Base-by-base conservation (phyloP, 257 asterid genomes). In the Rehmannia glutinosa region DNA sequence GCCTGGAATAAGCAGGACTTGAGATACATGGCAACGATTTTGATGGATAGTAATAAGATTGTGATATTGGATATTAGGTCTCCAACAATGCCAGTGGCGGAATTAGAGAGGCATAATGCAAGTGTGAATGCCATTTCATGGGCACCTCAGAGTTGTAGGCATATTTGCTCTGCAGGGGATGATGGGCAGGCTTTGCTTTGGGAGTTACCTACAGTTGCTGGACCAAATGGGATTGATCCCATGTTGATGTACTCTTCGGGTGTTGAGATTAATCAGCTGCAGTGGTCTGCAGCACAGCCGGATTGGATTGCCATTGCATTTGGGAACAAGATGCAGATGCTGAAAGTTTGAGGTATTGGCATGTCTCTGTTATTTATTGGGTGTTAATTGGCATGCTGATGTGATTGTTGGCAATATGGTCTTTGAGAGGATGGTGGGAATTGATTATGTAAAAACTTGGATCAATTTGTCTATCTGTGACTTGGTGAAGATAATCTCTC, bases 1-100 rank as follows among this genome's bases (percentile, higher is more conserved):
- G 95, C 99, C 25, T 93, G 99, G 97, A 93, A 93, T 70, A 93
- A 90, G 85, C 97, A 88, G 81, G 97, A 93, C 63, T 77, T 90
- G 78, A 93, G 98, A 78, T 90, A 93, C 62, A 87, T 93, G 98
- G 97, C 94, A 0, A 88, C 97, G 0, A 88, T 75, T 1, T 52
- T 90, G 81, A 93, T 93, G 99, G 97, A 90, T 16, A 86, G 91
- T 56, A 85, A 85, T 35, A 90, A 90, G 78, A 58, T 93, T 59
- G 94, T 93, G 51, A 87, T 90, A 3, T 69, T 90, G 75, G 99
- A 90, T 74, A 93, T 93, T 19, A 80, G 97, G 78, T 77, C 92
- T 1, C 97, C 96, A 0, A 78, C 93, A 0, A 57, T 86, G 83
- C 97, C 99, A 0, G 99, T 90, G 64, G 97, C 96, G 0, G 97